These are phyloP conservation scores for Brassica nigra DNA, from an alignment of 345 rosid genomes.

Conservation along the genomic window DNA sequence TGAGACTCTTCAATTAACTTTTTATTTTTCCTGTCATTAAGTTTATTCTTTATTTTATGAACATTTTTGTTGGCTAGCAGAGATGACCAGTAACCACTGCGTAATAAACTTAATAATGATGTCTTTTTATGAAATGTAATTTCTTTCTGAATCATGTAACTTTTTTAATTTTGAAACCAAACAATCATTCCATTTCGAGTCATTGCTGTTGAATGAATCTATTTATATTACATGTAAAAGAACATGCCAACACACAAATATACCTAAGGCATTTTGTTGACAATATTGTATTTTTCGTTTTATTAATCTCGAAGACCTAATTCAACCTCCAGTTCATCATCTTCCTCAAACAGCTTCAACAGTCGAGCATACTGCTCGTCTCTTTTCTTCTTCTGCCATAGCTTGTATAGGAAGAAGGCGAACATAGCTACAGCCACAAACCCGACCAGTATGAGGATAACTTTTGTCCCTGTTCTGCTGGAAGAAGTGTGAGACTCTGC, in stretches of 20 bases:
- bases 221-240: conserved; percentile 10
- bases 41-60: conserved; percentile 42
- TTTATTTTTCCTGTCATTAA: conserved; percentile 29
- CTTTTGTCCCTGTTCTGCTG: conserved; percentile 51
- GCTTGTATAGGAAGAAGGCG: conserved; percentile 70
- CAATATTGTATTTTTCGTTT: neutral
- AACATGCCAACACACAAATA: conserved; percentile 8
- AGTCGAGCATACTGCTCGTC: conserved; percentile 96
- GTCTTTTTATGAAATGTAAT: conserved; percentile 24
- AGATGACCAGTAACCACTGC: conserved; percentile 25
- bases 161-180: conserved; percentile 6
- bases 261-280: conserved; percentile 10
- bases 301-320: conserved; percentile 84
- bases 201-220: neutral
- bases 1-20: conserved; percentile 28
- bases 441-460: conserved; percentile 52
- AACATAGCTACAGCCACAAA: conserved; percentile 56
- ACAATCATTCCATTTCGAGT: neutral
- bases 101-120: conserved; percentile 41
- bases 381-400: conserved; percentile 97
- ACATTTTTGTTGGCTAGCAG: conserved; percentile 35
- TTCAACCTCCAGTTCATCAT: conserved; percentile 95
- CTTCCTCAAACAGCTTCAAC: conserved; percentile 94
- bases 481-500: conserved; percentile 50
- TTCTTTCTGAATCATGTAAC: conserved; percentile 23